Base-by-base conservation (phyloP, 2,329 filamentous ascomycete genomes). In the Akanthomyces dipterigenus region DNA sequence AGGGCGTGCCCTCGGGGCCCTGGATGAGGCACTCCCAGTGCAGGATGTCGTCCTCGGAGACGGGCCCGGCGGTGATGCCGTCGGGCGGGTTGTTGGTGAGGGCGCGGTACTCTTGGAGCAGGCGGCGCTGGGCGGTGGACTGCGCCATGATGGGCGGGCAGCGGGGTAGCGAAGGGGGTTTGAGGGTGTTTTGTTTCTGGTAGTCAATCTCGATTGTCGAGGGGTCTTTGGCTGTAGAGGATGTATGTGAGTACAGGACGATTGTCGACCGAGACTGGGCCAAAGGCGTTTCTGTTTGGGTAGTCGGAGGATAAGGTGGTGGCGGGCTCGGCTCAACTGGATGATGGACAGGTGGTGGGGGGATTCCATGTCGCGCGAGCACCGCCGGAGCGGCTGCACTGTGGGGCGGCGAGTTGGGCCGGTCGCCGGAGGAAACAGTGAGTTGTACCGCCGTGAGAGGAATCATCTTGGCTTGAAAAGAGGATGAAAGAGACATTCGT, bases 1-100 rank as follows among this genome's bases (percentile, higher is more conserved):
- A 99, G 1, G 95, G 95, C 1, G 95, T 99, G 64, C 89, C 95
- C 71, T 96, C 93, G 14, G 95, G 95, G 0, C 95, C 95, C 75
- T 96, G 89, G 70, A 99, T 98, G 64, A 98, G 80, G 9, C 93
- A 95, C 78, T 99, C 95, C 95, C 95, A 99, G 70, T 91, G 81
- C 69, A 97, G 90, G 72, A 98, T 87, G 78, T 99, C 92, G 74
- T 98, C 95, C 80, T 99, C 95, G 66, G 85, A 89, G 64, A 97
- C 81, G 38, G 95, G 95, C 22, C 95, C 95, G 18, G 95, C 95
- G 63, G 91, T 96, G 77, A 99, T 98, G 74, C 95, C 95, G 64
- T 98, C 93, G n/a, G 93, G 93, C 0, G 93, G 91, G 76, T 96
- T 95, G 71, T 91, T 93, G 65, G 92, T 95, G 65, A 99, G 88